phyloP scores from a whole-genome alignment of 2,329 filamentous ascomycete species.

The Ophiostoma tasmaniense region DNA sequence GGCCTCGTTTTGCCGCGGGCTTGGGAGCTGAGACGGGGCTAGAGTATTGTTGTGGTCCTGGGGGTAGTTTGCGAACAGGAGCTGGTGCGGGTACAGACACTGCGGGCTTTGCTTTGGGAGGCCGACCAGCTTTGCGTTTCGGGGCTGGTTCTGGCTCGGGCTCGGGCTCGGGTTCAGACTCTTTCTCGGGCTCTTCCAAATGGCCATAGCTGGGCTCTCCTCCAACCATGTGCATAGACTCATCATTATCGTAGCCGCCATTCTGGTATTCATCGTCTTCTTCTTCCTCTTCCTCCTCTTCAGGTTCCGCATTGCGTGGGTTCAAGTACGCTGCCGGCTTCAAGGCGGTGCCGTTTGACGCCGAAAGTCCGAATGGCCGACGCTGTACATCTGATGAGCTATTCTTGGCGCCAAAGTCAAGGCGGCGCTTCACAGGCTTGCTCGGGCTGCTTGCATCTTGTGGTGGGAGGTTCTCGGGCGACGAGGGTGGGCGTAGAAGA shows the following conservation, averaged over 20 bases:
- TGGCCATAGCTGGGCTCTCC: conserved; percentile 13
- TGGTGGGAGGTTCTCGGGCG: conserved; percentile 32
- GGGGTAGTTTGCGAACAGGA: background rate
- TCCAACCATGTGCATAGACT: conserved; percentile 36
- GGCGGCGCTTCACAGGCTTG: conserved; percentile 41
- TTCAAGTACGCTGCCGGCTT: conserved; percentile 7
- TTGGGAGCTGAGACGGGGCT: background rate
- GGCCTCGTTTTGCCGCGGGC: conserved; percentile 11
- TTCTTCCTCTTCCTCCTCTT: conserved; percentile 24
- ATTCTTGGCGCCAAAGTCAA: conserved; percentile 41
- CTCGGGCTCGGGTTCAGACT: conserved; percentile 21
- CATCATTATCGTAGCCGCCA: conserved; percentile 24
- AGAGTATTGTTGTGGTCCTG: conserved; percentile 8
- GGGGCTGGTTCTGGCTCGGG: conserved; percentile 16
- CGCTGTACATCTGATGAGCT: conserved; percentile 22
- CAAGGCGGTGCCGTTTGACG: conserved; percentile 7
- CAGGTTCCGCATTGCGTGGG: conserved; percentile 18
- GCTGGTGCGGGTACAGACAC: conserved; percentile 14
- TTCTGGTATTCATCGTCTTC: conserved; percentile 17
- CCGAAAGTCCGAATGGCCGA: conserved; percentile 11
- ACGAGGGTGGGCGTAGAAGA: conserved; percentile 46
- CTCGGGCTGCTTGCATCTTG: conserved; percentile 25
- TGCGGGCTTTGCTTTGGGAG: conserved; percentile 15
- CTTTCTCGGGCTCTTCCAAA: background rate
- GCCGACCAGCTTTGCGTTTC: conserved; percentile 20